A percentile compares a stretch with the other conserved stretches of the same genome.
Conservation (phyloP, 2,329 filamentous ascomycete species). For the Cercospora sp. region DNA sequence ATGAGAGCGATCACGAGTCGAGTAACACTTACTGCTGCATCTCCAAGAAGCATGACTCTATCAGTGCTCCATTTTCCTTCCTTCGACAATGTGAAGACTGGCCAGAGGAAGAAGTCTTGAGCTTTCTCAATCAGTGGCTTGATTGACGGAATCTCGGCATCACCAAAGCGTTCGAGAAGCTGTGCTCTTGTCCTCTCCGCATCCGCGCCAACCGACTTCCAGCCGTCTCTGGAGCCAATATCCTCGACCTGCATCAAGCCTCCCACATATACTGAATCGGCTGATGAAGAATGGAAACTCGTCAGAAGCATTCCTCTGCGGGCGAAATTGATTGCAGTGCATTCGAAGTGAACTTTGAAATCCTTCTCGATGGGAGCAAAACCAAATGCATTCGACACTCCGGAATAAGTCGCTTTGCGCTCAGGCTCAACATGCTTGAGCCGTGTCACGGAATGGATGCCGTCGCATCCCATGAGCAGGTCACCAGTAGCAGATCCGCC, state of each 20-base stretch:
- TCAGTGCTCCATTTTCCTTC: constrained; percentile 49
- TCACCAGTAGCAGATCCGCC: constrained; percentile 38
- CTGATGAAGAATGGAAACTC: constrained; percentile 42
- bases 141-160: constrained; percentile 43
- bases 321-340: constrained; percentile 50
- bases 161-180: constrained; percentile 45
- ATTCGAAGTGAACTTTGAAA: constrained; percentile 45
- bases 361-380: constrained; percentile 44
- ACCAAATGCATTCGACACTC: constrained; percentile 51
- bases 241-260: constrained; percentile 49
- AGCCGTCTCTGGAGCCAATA: constrained; percentile 47
- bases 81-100: constrained; percentile 49
- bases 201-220: constrained; percentile 48
- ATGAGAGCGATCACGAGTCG: background rate
- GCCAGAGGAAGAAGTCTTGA: constrained; percentile 49
- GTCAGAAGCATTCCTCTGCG: constrained; percentile 49
- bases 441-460: constrained; percentile 46
- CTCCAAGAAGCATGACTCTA: constrained; percentile 49
- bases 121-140: constrained; percentile 45
- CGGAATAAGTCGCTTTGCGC: constrained; percentile 46
- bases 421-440: constrained; percentile 49
- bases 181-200: constrained; percentile 46
- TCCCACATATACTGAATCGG: constrained; percentile 47
- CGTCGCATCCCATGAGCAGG: constrained; percentile 42
- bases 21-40: constrained; percentile 43